Conservation (phyloP, 2,329 filamentous ascomycete genomes). For the Penicillium sp. region DNA sequence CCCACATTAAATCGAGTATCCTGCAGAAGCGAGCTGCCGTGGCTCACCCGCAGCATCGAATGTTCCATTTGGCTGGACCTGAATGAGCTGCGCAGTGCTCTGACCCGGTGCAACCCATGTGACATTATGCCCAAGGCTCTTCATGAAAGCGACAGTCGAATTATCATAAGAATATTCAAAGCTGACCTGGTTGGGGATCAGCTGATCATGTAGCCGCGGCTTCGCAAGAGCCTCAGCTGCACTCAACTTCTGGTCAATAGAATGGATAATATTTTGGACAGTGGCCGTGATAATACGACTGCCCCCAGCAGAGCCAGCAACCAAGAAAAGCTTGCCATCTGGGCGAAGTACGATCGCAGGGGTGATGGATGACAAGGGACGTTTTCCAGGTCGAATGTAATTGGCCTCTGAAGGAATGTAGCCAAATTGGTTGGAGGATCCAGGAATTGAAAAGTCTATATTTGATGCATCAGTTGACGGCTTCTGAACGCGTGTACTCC, state of each 20-base stretch:
- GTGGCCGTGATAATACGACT: conserved; percentile 82
- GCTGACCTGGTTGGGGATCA: conserved; percentile 69
- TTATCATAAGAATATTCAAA: conserved; percentile 74
- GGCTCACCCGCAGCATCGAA: conserved; percentile 81
- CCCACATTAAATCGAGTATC: conserved; percentile 55
- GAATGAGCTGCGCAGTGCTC: conserved; percentile 73
- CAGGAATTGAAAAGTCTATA: conserved; percentile 83
- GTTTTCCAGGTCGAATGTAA: conserved; percentile 78
- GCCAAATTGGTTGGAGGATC: conserved; percentile 76
- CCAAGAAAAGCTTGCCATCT: conserved; percentile 67
- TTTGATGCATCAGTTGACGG: not conserved
- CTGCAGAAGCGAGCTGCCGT: conserved; percentile 71
- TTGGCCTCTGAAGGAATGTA: conserved; percentile 80
- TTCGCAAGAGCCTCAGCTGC: conserved; percentile 64
- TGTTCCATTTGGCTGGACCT: conserved; percentile 62
- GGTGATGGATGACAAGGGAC: conserved; percentile 80
- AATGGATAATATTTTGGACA: conserved; percentile 72
- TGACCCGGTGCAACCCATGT: conserved; percentile 66
- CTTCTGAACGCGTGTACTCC: too few relatives aligned
- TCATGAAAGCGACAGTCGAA: conserved; percentile 65
- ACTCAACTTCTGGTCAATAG: conserved; percentile 67
- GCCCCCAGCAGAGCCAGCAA: conserved; percentile 77
- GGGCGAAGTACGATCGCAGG: conserved; percentile 74
- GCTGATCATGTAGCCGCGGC: conserved; percentile 79
- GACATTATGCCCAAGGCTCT: conserved; percentile 69